A percentile compares a stretch with the other conserved stretches of the same genome.
Evolutionary conservation across 208 protist genomes (phyloP).

Genomic region (Porcisia hertigi): DNA sequence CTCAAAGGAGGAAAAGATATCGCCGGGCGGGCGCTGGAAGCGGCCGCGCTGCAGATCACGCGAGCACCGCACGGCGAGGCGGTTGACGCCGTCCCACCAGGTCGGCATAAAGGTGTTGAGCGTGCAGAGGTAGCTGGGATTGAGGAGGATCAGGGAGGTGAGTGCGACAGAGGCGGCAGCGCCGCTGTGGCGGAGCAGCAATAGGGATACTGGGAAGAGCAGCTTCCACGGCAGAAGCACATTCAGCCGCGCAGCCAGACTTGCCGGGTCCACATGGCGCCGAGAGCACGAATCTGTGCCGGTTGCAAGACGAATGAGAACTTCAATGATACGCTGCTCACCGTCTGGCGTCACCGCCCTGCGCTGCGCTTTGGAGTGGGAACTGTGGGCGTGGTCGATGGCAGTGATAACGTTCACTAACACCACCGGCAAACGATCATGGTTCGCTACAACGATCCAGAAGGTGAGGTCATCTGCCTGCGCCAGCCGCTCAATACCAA

Average conservation of each 20-base stretch:
- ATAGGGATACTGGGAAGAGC: conserved; percentile 46
- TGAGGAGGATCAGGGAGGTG: conserved; percentile 61
- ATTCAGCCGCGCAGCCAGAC: conserved; percentile 41
- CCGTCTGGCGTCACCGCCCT: conserved; percentile 35
- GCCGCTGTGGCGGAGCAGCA: conserved; percentile 63
- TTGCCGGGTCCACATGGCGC: conserved; percentile 35
- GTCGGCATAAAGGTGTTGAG: conserved; percentile 38
- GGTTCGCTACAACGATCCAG: conserved; percentile 77
- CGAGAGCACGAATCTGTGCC: conserved; percentile 41
- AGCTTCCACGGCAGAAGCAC: conserved; percentile 54
- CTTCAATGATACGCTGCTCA: conserved; percentile 42
- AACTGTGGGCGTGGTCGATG: conserved; percentile 75
- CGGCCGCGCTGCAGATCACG: conserved; percentile 71
- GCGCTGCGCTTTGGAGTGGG: conserved; percentile 36
- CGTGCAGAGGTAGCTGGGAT: conserved; percentile 63
- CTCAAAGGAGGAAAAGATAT: conserved; percentile 78
- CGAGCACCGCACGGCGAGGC: conserved; percentile 56
- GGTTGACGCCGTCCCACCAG: conserved; percentile 65
- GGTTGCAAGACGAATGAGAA: conserved; percentile 65
- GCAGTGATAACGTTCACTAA: conserved; percentile 53
- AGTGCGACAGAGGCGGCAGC: conserved; percentile 55
- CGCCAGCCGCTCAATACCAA: conserved; percentile 47
- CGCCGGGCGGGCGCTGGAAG: conserved; percentile 77
- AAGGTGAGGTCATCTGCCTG: conserved; percentile 78
- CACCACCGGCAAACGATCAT: conserved; percentile 44